Percentiles rank a stretch among this genome's conserved stretches.
phyloP scores from a whole-genome alignment of 2,329 filamentous ascomycete species.

The Kalmusia sp. region DNA sequence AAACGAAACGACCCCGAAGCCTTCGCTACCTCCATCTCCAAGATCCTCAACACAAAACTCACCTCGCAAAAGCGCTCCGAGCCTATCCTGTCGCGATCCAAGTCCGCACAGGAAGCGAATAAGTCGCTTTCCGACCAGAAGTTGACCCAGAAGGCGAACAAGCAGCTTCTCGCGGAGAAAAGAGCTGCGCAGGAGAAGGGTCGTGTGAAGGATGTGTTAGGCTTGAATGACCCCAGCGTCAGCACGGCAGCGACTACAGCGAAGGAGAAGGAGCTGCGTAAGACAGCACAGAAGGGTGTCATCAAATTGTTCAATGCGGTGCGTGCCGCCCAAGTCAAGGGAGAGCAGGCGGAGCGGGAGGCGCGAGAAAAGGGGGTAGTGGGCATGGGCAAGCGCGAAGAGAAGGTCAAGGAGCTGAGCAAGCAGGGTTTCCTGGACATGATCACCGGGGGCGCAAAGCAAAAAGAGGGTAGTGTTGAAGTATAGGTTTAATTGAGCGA shows the following conservation, averaged over 20 bases:
- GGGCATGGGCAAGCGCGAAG: slow-evolving; percentile 80
- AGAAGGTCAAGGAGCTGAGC: slow-evolving; percentile 93
- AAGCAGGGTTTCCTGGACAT: slow-evolving; percentile 95
- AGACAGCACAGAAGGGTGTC: slow-evolving; percentile 91
- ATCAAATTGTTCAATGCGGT: slow-evolving; percentile 97
- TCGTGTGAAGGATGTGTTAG: slow-evolving; percentile 84
- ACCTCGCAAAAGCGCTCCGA: slow-evolving; percentile 82
- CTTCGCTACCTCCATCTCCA: slow-evolving; percentile 91
- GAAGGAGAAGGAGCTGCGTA: slow-evolving; percentile 79
- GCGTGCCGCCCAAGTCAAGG: slow-evolving; percentile 88
- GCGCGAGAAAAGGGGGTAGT: slow-evolving; percentile 76
- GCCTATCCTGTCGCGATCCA: slow-evolving; percentile 87
- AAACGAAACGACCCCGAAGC: slow-evolving; percentile 93
- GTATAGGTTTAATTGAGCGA: slow-evolving; percentile 11
- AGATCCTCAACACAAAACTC: slow-evolving; percentile 90
- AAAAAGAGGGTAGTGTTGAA: slow-evolving; percentile 38
- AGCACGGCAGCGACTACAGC: slow-evolving; percentile 64
- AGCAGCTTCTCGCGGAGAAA: slow-evolving; percentile 82
- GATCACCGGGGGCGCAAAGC: slow-evolving; percentile 68
- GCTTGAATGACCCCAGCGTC: slow-evolving; percentile 59
- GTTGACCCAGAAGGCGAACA: slow-evolving; percentile 81
- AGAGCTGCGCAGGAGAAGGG: slow-evolving; percentile 82
- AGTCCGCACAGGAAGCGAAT: slow-evolving; percentile 74
- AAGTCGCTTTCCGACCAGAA: slow-evolving; percentile 76
- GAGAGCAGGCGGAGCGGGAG: slow-evolving; percentile 75